Conservation (phyloP, 371 early-diverging fungal species). For the Mucor sp. region DNA sequence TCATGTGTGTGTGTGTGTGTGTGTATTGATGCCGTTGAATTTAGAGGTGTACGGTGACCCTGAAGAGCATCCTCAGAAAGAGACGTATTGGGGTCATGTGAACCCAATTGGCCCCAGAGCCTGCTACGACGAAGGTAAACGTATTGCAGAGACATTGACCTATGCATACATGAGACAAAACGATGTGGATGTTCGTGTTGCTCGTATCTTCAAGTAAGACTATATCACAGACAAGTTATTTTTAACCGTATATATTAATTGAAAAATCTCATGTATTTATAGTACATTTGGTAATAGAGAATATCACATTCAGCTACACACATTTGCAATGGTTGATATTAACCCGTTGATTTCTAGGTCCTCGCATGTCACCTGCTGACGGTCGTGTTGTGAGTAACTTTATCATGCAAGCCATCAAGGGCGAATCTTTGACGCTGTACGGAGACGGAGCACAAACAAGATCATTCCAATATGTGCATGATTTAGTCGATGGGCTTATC, state of each 20-base stretch:
- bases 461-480: slow-evolving; percentile 89
- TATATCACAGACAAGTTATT: slow-evolving; percentile 11
- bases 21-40: not conserved
- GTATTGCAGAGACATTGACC: slow-evolving; percentile 86
- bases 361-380: slow-evolving; percentile 87
- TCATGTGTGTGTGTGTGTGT: no score
- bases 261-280: not conserved
- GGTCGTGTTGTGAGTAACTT: slow-evolving; percentile 93
- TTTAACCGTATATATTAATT: not conserved
- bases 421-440: slow-evolving; percentile 80
- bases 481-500: slow-evolving; percentile 85
- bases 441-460: slow-evolving; percentile 86
- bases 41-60: slow-evolving; percentile 93
- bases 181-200: slow-evolving; percentile 83
- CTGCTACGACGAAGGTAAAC: slow-evolving; percentile 92
- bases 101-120: slow-evolving; percentile 87
- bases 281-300: slow-evolving; percentile 26
- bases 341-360: slow-evolving; percentile 47
- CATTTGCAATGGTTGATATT: not conserved
- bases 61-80: slow-evolving; percentile 86
- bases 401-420: slow-evolving; percentile 83
- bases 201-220: slow-evolving; percentile 78
- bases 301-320: no score
- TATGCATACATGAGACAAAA: slow-evolving; percentile 83
- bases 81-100: slow-evolving; percentile 88